phyloP scores from a whole-genome alignment of 192 early-diverging fungal genomes.

The Backusella mclennaniae region DNA sequence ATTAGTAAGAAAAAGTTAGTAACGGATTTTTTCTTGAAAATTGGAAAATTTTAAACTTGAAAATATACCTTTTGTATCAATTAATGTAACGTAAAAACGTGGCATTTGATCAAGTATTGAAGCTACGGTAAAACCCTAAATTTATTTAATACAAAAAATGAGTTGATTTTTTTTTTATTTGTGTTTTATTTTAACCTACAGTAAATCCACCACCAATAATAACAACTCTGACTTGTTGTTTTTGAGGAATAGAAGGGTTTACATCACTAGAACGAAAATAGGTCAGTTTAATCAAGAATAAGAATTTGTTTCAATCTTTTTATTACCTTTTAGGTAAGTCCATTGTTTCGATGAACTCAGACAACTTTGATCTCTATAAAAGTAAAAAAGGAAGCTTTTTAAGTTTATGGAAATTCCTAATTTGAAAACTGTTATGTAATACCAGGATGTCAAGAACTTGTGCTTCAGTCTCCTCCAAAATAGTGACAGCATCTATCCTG shows the following conservation, averaged over 20 bases:
- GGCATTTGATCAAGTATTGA: slow-evolving; percentile 39
- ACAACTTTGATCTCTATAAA: slow-evolving; percentile 12
- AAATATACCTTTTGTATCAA: slow-evolving; percentile 38
- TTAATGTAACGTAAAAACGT: slow-evolving; percentile 33
- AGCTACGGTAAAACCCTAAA: slow-evolving; percentile 38
- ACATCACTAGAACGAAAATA: background rate
- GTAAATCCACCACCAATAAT: slow-evolving; percentile 41
- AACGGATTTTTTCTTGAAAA: background rate
- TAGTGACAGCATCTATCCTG: slow-evolving; percentile 14
- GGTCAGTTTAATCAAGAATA: background rate
- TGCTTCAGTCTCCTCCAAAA: slow-evolving; percentile 19
- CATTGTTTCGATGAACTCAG: slow-evolving; percentile 14
- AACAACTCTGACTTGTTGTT: slow-evolving; percentile 14
- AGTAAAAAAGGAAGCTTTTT: background rate
- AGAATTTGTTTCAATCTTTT: background rate
- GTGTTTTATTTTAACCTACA: slow-evolving; percentile 8
- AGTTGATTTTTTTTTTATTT: background rate
- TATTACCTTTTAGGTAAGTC: slow-evolving; percentile 8
- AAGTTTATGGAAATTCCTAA: background rate
- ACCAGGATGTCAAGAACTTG: slow-evolving; percentile 24
- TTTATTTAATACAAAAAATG: background rate
- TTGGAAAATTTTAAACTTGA: background rate
- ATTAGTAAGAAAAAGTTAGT: background rate
- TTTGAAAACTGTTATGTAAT: background rate
- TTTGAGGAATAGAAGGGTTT: slow-evolving; percentile 1